These are phyloP conservation scores for Incumbomyces lentus DNA, from an alignment of 2,329 filamentous ascomycete species.

Conservation along the genomic window DNA sequence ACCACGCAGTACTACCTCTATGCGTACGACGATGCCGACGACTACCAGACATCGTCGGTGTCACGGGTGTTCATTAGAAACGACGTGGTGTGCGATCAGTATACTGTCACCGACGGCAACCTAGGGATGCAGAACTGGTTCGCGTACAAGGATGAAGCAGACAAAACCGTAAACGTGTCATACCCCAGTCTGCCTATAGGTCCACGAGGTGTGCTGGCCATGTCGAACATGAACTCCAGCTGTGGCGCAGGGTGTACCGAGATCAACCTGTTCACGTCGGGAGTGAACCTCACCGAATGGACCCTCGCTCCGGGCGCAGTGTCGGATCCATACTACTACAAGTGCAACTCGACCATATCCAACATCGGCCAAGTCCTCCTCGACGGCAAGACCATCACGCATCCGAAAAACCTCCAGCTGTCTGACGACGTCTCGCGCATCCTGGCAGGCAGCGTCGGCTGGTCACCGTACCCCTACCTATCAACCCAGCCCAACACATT, in stretches of 20 bases:
- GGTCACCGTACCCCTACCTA: slow-evolving; percentile 6
- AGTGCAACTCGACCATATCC: slow-evolving; percentile 14
- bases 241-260: slow-evolving; percentile 14
- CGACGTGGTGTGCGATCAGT: slow-evolving; percentile 11
- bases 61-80: slow-evolving; percentile 11
- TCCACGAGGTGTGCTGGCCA: slow-evolving; percentile 10
- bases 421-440: slow-evolving; percentile 12
- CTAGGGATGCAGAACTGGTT: slow-evolving; percentile 15
- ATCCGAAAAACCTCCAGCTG: neutral
- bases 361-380: slow-evolving; percentile 9
- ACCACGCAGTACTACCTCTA: slow-evolving; percentile 16
- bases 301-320: too few relatives aligned
- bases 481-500: neutral
- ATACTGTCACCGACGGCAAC: slow-evolving; percentile 11
- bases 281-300: neutral
- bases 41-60: neutral
- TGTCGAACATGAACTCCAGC: slow-evolving; percentile 14
- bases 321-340: slow-evolving; percentile 9
- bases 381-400: neutral
- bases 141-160: slow-evolving; percentile 10
- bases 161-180: slow-evolving; percentile 13
- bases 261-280: slow-evolving; percentile 9
- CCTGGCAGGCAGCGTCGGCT: slow-evolving; percentile 16
- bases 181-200: slow-evolving; percentile 8
- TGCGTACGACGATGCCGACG: slow-evolving; percentile 8